phyloP scores from a whole-genome alignment of 2,329 filamentous ascomycete species.

The Botrytis tulipae region DNA sequence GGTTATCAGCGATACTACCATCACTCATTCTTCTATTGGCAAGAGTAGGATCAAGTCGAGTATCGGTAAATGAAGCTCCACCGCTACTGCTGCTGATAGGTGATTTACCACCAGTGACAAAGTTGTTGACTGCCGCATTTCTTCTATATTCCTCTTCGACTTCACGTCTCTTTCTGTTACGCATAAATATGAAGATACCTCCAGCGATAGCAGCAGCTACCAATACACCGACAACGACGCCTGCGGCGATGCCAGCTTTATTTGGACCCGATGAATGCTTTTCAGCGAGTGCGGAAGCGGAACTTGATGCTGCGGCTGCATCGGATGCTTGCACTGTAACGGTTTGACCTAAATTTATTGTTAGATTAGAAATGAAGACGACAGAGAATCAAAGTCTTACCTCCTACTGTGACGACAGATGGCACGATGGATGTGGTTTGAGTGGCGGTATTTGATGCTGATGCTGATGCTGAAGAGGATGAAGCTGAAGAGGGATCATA shows the following conservation, averaged over 20 bases:
- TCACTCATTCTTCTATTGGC: conserved; percentile 83
- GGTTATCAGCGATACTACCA: conserved; percentile 94
- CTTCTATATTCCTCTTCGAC: conserved; percentile 83
- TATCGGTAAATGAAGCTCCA: conserved; percentile 68
- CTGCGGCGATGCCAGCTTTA: conserved; percentile 80
- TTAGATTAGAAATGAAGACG: background rate
- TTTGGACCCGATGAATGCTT: conserved; percentile 26
- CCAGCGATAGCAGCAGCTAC: conserved; percentile 64
- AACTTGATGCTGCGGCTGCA: conserved; percentile 18
- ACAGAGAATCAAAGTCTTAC: background rate
- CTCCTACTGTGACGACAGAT: conserved; percentile 35
- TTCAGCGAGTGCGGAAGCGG: conserved; percentile 11
- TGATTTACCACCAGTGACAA: conserved; percentile 64
- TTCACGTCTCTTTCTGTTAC: conserved; percentile 71
- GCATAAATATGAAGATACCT: conserved; percentile 70
- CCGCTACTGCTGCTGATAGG: conserved; percentile 55
- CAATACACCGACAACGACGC: conserved; percentile 81
- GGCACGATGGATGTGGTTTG: conserved; percentile 28
- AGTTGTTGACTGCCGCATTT: conserved; percentile 75
- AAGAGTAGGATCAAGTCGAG: conserved; percentile 78
- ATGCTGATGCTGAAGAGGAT: conserved; percentile 21
- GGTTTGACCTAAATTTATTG: conserved; percentile 28
- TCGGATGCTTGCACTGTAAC: conserved; percentile 35
- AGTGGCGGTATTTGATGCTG: conserved; percentile 18
- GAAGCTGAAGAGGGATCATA: conserved; percentile 24